These are phyloP conservation scores for Diaporthe batatas DNA, from an alignment of 2,329 filamentous ascomycete species.

Conservation along the genomic window DNA sequence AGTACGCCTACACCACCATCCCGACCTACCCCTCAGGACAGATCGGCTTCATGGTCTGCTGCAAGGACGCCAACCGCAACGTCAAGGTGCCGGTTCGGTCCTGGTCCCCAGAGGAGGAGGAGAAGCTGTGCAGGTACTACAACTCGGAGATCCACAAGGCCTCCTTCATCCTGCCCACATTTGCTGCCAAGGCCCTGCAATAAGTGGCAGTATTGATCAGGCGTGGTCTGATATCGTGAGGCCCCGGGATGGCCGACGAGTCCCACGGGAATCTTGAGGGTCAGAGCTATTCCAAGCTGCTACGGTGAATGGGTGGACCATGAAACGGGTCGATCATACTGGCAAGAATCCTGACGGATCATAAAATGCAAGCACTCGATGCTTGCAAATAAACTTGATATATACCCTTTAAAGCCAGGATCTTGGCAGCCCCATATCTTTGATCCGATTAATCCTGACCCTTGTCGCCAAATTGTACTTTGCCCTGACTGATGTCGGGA, in stretches of 20 bases:
- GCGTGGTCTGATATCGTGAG: not conserved
- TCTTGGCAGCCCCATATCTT: not conserved
- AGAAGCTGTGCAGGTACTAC: constrained; percentile 95
- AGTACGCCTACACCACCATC: constrained; percentile 99
- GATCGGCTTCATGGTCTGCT: constrained; percentile 99
- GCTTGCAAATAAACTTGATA: constrained; percentile 29
- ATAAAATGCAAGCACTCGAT: constrained; percentile 6
- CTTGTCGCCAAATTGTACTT: constrained; percentile 46
- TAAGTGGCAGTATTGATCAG: constrained; percentile 51
- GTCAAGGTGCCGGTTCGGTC: constrained; percentile 86
- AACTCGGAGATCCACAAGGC: constrained; percentile 97
- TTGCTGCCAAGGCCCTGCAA: constrained; percentile 83
- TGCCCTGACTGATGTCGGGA: constrained; percentile 82
- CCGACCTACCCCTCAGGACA: constrained; percentile 98
- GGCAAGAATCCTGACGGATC: constrained; percentile 7
- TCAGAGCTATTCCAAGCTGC: constrained; percentile 6
- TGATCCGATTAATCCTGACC: constrained; percentile 27
- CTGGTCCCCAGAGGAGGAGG: constrained; percentile 90
- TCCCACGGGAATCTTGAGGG: not conserved
- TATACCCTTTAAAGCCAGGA: constrained; percentile 20
- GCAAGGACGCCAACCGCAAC: constrained; percentile 89
- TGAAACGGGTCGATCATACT: constrained; percentile 6
- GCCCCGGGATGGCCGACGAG: not conserved
- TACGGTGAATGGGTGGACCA: not conserved
- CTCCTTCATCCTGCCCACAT: constrained; percentile 92